phyloP scores from a whole-genome alignment of 768 basidiomycete genomes.

The Suillus tomentosus region DNA sequence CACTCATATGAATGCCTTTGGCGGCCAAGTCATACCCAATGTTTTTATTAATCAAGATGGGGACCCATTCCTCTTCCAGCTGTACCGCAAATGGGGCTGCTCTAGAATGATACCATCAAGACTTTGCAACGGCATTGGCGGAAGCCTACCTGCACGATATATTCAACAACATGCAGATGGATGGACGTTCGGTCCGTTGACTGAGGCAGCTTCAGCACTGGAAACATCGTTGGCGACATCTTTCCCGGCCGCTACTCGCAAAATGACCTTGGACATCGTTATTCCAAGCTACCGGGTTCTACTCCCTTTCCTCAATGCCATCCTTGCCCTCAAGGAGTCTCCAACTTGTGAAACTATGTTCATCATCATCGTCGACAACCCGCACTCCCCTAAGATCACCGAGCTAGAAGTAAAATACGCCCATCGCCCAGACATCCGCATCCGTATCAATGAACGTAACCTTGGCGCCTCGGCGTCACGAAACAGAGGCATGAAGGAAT shows the following conservation, averaged over 20 bases:
- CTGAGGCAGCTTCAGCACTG: slow-evolving; percentile 39
- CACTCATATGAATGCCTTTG: slow-evolving; percentile 57
- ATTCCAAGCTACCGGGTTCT: slow-evolving; percentile 60
- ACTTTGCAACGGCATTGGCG: slow-evolving; percentile 49
- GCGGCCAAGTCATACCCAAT: slow-evolving; percentile 50
- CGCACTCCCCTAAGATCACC: slow-evolving; percentile 40
- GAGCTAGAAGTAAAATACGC: slow-evolving; percentile 43
- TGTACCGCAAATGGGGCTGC: slow-evolving; percentile 59
- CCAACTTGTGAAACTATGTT: slow-evolving; percentile 50
- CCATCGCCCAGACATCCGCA: slow-evolving; percentile 49
- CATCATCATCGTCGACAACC: slow-evolving; percentile 54
- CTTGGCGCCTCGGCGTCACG: slow-evolving; percentile 55
- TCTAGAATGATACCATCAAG: slow-evolving; percentile 46
- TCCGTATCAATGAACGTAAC: slow-evolving; percentile 41
- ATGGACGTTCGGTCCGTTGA: slow-evolving; percentile 53
- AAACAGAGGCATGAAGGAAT: slow-evolving; percentile 43
- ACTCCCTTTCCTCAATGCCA: slow-evolving; percentile 41
- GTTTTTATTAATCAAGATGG: slow-evolving; percentile 61
- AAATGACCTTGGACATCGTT: slow-evolving; percentile 55
- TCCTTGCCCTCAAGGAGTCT: slow-evolving; percentile 48
- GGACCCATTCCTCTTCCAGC: slow-evolving; percentile 58
- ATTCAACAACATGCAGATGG: slow-evolving; percentile 42
- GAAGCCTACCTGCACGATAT: slow-evolving; percentile 48
- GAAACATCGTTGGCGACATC: slow-evolving; percentile 39
- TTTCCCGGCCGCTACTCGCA: slow-evolving; percentile 28